phyloP scores from a whole-genome alignment of 2,329 filamentous ascomycete genomes.

The Colletotrichum orchidophilum region DNA sequence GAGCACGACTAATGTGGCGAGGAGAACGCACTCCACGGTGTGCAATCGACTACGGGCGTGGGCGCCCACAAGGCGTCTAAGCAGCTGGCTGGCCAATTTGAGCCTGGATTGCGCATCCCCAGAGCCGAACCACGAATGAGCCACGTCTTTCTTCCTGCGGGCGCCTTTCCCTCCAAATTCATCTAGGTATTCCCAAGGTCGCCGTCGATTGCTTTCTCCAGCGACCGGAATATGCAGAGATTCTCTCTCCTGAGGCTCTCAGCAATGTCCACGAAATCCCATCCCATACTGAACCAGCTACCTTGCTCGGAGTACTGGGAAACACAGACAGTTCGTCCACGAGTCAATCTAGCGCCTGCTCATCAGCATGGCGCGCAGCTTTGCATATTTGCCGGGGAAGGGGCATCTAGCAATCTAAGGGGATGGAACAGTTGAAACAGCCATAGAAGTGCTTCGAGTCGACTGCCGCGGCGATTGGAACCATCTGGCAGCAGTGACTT shows the following conservation, averaged over 20 bases:
- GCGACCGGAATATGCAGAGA: not conserved
- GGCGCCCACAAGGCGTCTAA: not conserved
- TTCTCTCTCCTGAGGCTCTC: not conserved
- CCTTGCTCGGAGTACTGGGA: not conserved
- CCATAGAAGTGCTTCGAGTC: not conserved
- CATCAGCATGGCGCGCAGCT: not conserved
- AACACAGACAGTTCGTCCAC: not conserved
- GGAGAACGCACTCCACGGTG: not conserved
- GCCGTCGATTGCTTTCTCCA: not conserved
- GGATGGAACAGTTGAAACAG: not conserved
- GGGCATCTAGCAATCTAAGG: not conserved
- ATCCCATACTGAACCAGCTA: not conserved
- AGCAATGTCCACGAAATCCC: not conserved
- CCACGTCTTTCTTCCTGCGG: not conserved
- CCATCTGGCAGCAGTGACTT: not conserved
- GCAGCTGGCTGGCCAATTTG: not conserved
- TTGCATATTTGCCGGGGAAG: not conserved
- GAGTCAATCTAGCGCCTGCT: not conserved
- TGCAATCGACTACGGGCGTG: not conserved
- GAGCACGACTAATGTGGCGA: conserved; percentile 7
- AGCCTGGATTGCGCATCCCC: not conserved
- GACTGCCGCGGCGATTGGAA: not conserved
- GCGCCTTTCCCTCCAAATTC: not conserved
- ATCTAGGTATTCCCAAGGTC: not conserved
- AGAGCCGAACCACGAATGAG: not conserved